Evolutionary conservation across 2,329 filamentous ascomycete genomes (phyloP), one percentile per base, ranked within the genome.

Genomic region (Chalaropsis ovoidea): DNA sequence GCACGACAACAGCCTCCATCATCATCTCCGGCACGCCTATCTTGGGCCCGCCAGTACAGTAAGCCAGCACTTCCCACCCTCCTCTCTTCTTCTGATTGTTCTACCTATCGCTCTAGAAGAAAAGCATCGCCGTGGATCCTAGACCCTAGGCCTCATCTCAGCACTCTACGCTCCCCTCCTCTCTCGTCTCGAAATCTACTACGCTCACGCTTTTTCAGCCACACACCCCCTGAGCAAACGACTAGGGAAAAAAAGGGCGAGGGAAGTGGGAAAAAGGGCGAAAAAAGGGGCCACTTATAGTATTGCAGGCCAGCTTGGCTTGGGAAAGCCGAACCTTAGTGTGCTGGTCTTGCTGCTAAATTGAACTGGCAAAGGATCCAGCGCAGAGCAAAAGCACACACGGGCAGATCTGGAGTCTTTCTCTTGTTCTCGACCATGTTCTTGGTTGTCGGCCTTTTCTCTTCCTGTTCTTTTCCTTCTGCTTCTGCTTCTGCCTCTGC

Each of bases 281-380:
- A 31, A 56, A 56, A 56, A 56, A 39, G 52, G 52, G 52, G 52
- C 52, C 52, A 35, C 24, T 35, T n/a, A 35, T 35, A 56, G 52
- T 56, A 35, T n/a, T 56, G 52, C 49, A 54, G 49, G 27, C 52
- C 27, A 39, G 52, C 52, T 47, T 56, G 52, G 27, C 52, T 39
- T 56, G 52, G 52, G 52, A 56, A 35, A 35, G 52, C 52, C 52
- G 52, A 56, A 56, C 52, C 27, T 56, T 56, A 31, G 31, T 47
- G 52, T 56, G 52, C 52, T 56, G 24, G 7, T 35, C 7, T 56
- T 56, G 52, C 27, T 56, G 24, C 52, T 56, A 56, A 56, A 56
- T 56, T 56, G 24, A 56, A 56, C 52, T 56, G 31, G 52, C 52
- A 35, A 56, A 56, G 52, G 52, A 56, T 56, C 35, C 31, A 35